Evolutionary conservation across 2,329 filamentous ascomycete genomes (phyloP).

Genomic region (Xylariaceae sp.): DNA sequence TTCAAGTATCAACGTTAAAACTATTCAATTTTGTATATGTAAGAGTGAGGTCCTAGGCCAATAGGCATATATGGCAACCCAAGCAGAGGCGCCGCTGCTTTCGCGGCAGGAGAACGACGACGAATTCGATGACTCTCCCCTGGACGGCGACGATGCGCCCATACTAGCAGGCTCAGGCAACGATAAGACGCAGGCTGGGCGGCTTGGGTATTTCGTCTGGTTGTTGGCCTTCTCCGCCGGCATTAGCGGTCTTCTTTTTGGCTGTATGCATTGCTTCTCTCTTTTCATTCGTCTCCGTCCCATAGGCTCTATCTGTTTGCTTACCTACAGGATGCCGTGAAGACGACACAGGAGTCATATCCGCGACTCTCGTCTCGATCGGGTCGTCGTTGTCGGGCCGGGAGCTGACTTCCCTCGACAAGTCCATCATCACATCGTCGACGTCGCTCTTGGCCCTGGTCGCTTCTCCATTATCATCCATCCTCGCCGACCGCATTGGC

Average conservation of each 20-base stretch:
- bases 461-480: slow-evolving; percentile 57
- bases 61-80: slow-evolving; percentile 10
- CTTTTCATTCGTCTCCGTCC: neutral
- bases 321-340: slow-evolving; percentile 7
- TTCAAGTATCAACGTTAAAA: neutral
- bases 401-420: slow-evolving; percentile 57
- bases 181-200: slow-evolving; percentile 5
- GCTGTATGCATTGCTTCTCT: slow-evolving; percentile 44
- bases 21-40: neutral
- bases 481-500: slow-evolving; percentile 58
- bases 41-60: neutral
- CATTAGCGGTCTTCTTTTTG: slow-evolving; percentile 63
- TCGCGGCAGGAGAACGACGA: slow-evolving; percentile 15
- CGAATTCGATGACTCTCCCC: slow-evolving; percentile 13
- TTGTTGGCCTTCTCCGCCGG: slow-evolving; percentile 59
- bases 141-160: slow-evolving; percentile 5
- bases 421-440: slow-evolving; percentile 65
- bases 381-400: slow-evolving; percentile 53
- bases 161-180: neutral
- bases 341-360: slow-evolving; percentile 66
- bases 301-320: neutral
- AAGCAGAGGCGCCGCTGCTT: slow-evolving; percentile 16
- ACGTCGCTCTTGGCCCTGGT: slow-evolving; percentile 62
- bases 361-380: slow-evolving; percentile 61
- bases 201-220: slow-evolving; percentile 50